Conservation (phyloP, 805 yeast genomes). For the Starmera amethionina region DNA sequence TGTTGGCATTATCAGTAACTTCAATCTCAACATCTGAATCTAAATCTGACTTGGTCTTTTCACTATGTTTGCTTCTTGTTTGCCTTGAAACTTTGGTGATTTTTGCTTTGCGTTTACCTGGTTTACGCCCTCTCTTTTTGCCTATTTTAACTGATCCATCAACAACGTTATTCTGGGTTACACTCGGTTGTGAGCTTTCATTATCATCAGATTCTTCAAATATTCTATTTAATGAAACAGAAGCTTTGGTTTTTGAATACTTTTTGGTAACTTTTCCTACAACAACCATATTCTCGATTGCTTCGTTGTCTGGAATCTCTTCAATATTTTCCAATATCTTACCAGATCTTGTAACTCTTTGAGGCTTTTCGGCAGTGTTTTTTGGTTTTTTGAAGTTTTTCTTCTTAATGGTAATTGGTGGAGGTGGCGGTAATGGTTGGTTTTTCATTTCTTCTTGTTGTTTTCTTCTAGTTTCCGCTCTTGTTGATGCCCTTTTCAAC, state of each 20-base stretch:
- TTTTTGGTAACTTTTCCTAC: conserved; percentile 22
- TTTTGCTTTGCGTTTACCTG: no score
- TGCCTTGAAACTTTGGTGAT: no score
- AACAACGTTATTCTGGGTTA: no score
- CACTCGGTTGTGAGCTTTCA: no score
- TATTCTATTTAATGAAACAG: background rate
- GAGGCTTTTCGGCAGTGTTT: background rate
- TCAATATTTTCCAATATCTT: background rate
- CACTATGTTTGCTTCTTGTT: no score
- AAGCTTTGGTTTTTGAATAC: conserved; percentile 25
- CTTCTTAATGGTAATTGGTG: background rate
- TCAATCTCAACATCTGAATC: no score
- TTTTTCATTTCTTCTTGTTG: background rate
- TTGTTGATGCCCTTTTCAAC: conserved; percentile 7
- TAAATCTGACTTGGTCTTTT: no score
- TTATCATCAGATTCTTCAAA: no score
- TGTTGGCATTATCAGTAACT: no score
- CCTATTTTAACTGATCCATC: no score
- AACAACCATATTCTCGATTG: conserved; percentile 1
- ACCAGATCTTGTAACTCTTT: background rate
- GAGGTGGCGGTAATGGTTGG: background rate
- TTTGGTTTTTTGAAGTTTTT: background rate
- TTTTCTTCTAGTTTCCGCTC: conserved; percentile 2
- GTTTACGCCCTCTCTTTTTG: no score
- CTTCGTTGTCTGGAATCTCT: background rate